Evolutionary conservation across 106 monocot species (phyloP).

Genomic region (Chionographis japonica): DNA sequence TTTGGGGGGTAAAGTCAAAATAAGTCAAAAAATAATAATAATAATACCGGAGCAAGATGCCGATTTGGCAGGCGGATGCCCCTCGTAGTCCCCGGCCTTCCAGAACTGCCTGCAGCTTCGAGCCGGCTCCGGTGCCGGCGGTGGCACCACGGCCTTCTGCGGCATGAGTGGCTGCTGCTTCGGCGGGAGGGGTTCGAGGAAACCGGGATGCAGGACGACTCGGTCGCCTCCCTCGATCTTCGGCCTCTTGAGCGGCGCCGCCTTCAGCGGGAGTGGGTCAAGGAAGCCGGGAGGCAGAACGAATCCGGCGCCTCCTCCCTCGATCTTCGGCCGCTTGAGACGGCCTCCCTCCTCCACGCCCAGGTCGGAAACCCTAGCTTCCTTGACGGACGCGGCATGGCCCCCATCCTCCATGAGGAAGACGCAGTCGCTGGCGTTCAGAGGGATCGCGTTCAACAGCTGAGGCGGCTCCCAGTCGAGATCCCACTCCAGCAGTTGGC

Average conservation of each 20-base stretch:
- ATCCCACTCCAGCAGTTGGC: too few relatives aligned
- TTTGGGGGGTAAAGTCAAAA: too few relatives aligned
- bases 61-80: too few relatives aligned
- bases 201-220: background rate
- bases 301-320: background rate
- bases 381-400: too few relatives aligned
- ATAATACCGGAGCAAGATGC: background rate
- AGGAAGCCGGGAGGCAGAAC: background rate
- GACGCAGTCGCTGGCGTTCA: too few relatives aligned
- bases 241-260: background rate
- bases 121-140: background rate
- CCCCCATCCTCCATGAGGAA: too few relatives aligned
- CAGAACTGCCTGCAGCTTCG: background rate
- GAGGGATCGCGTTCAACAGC: too few relatives aligned
- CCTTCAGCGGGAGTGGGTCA: background rate
- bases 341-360: too few relatives aligned
- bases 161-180: background rate
- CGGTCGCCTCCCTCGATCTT: background rate
- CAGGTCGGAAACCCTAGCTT: too few relatives aligned
- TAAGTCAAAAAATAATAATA: too few relatives aligned
- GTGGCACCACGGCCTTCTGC: too few relatives aligned
- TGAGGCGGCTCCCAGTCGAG: too few relatives aligned
- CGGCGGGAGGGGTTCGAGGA: background rate
- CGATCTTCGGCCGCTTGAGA: background rate
- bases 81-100: conserved; percentile 2